These are phyloP conservation scores for Endoconidiophora laricicola DNA, from an alignment of 2,329 filamentous ascomycete species.

Conservation along the genomic window DNA sequence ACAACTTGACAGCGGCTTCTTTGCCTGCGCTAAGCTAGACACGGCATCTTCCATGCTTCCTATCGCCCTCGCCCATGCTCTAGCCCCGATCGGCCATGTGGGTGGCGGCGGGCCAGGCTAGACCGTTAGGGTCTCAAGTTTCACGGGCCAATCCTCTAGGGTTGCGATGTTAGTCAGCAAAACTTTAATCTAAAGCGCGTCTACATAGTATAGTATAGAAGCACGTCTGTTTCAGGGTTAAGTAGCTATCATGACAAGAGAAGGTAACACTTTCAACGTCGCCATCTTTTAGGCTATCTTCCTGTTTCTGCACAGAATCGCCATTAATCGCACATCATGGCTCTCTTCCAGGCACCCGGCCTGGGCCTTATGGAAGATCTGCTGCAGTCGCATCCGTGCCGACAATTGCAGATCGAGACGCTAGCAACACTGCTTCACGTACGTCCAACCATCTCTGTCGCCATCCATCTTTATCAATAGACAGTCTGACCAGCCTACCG, in stretches of 20 bases:
- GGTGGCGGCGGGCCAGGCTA: too few species aligned
- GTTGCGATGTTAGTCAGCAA: too few species aligned
- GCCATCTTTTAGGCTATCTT: not conserved
- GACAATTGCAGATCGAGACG: constrained; percentile 41
- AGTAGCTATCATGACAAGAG: not conserved
- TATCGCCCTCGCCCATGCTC: too few species aligned
- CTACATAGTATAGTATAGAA: not conserved
- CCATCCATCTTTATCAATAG: not conserved
- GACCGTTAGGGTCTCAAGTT: too few species aligned
- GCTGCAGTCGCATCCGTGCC: constrained; percentile 34
- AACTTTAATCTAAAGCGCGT: not conserved
- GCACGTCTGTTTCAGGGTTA: not conserved
- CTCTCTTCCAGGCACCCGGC: constrained; percentile 35
- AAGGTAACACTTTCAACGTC: not conserved
- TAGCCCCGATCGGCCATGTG: too few species aligned
- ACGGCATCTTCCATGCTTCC: too few species aligned
- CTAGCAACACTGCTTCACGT: constrained; percentile 38
- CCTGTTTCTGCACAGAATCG: not conserved
- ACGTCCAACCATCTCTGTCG: constrained; percentile 15
- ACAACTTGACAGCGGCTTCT: too few species aligned
- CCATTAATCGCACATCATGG: constrained; percentile 4
- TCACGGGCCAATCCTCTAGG: too few species aligned
- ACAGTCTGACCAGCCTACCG: not conserved
- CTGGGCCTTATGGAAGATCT: constrained; percentile 32
- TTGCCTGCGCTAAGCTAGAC: too few species aligned